Evolutionary conservation across 2,329 filamentous ascomycete genomes (phyloP).

Genomic region (Diaporthe nobilis): DNA sequence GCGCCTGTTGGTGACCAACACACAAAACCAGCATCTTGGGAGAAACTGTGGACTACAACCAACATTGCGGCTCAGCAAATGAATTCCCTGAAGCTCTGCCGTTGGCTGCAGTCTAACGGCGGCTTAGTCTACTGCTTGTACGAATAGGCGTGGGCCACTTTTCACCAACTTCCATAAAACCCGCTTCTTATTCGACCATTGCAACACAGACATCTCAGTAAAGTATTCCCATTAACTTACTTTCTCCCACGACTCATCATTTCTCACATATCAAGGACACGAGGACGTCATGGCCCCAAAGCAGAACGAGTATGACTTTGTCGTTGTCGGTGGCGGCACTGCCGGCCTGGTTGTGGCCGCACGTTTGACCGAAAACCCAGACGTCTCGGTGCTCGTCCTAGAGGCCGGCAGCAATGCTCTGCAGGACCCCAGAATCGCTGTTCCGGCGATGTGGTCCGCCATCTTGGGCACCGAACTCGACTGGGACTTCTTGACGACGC

Average conservation of each 20-base stretch:
- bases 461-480: conserved; percentile 29
- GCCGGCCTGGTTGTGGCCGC: conserved; percentile 25
- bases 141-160: too few relatives aligned
- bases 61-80: not conserved
- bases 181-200: not conserved
- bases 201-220: not conserved
- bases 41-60: not conserved
- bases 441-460: conserved; percentile 12
- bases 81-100: not conserved
- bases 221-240: not conserved
- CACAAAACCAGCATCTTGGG: too few relatives aligned
- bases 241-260: not conserved
- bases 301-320: conserved; percentile 1
- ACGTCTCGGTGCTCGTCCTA: conserved; percentile 7
- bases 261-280: not conserved
- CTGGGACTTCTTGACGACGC: conserved; percentile 16
- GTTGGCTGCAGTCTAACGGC: too few relatives aligned
- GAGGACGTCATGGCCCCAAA: not conserved
- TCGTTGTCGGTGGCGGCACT: conserved; percentile 22
- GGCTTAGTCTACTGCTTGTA: too few relatives aligned
- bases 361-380: conserved; percentile 23
- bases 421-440: conserved; percentile 9
- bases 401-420: conserved; percentile 19
- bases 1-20: not conserved
- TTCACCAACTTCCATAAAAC: too few relatives aligned